A percentile compares a stretch with the other conserved stretches of the same genome.
Conservation (phyloP, 177 flowering plant species). For the Vitis hybrid region DNA sequence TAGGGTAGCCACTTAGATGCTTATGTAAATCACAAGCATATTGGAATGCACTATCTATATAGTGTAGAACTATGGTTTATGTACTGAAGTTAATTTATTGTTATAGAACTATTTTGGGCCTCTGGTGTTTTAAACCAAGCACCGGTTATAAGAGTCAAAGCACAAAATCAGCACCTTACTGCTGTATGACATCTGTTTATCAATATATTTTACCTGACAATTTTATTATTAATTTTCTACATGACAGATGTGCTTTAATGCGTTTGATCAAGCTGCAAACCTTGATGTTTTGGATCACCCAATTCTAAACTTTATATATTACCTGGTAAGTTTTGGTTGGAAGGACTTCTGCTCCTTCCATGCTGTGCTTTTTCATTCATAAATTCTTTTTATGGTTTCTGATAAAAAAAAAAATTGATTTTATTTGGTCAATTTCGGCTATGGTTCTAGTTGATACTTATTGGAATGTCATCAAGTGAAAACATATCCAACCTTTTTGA, state of each 20-base stretch:
- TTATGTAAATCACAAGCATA: no score
- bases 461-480: no score
- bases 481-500: no score
- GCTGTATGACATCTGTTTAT: not conserved
- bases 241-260: conserved; percentile 84
- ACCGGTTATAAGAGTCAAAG: not conserved
- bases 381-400: not conserved
- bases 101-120: not conserved
- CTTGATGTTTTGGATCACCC: conserved; percentile 94
- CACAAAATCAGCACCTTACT: not conserved
- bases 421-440: no score
- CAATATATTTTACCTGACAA: not conserved
- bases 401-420: not conserved
- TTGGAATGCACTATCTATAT: no score
- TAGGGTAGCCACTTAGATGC: no score
- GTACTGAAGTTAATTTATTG: no score
- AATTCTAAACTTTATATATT: conserved; percentile 73
- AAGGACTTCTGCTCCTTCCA: not conserved
- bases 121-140: no score
- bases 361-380: not conserved
- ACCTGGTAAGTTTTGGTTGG: conserved; percentile 54
- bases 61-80: no score
- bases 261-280: conserved; percentile 80
- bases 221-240: not conserved
- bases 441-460: no score